Percentiles rank a stretch among this genome's conserved stretches.
phyloP scores from a whole-genome alignment of 192 early-diverging fungal species.

The Coemansia sp. region DNA sequence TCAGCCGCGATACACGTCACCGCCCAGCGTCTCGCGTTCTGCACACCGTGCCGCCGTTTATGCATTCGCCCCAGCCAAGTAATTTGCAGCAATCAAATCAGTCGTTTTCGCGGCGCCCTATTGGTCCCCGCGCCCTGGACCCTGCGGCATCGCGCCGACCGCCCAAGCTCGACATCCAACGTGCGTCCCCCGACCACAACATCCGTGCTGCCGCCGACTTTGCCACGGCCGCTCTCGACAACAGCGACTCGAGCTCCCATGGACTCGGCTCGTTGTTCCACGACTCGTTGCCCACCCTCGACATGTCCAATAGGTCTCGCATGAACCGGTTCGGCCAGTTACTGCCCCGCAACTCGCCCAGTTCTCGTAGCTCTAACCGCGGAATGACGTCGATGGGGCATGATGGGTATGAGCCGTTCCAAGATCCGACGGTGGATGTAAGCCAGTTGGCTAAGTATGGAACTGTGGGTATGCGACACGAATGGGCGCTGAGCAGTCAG shows the following conservation, averaged over 20 bases:
- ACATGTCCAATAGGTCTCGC: conserved; percentile 9
- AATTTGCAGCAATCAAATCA: background rate
- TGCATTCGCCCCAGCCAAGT: background rate
- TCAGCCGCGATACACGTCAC: conserved; percentile 33
- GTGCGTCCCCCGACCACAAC: conserved; percentile 2
- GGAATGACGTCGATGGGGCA: too few species aligned
- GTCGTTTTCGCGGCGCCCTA: conserved; percentile 7
- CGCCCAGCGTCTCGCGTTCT: conserved; percentile 28
- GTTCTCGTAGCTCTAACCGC: too few species aligned
- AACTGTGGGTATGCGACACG: conserved; percentile 18
- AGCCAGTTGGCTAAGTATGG: conserved; percentile 28
- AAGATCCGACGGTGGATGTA: conserved; percentile 51
- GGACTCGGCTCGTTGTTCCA: conserved; percentile 46
- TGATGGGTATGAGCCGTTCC: conserved; percentile 44
- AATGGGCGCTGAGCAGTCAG: conserved; percentile 4
- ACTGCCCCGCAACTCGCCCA: too few species aligned
- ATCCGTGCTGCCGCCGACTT: conserved; percentile 9
- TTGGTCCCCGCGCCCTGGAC: conserved; percentile 7
- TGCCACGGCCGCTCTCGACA: background rate
- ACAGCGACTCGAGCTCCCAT: conserved; percentile 20
- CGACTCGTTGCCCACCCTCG: conserved; percentile 23
- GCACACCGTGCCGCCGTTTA: conserved; percentile 33
- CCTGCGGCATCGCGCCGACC: background rate
- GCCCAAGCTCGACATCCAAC: conserved; percentile 9
- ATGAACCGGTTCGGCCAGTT: background rate